These are phyloP conservation scores for Solanum chaucha DNA, from an alignment of 257 asterid genomes.

Conservation along the genomic window DNA sequence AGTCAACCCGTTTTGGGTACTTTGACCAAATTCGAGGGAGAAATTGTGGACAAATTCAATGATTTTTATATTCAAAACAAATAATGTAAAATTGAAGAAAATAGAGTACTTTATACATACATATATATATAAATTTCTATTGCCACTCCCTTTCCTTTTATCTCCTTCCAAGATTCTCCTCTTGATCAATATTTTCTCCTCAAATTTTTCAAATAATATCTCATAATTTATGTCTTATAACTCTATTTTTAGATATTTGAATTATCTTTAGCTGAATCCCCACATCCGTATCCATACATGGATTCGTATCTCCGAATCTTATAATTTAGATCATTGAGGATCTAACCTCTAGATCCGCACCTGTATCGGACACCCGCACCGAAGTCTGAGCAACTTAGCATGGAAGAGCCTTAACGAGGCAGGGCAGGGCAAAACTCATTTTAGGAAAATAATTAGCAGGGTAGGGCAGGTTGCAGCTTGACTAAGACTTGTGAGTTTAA, in stretches of 20 bases:
- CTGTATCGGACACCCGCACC: not conserved
- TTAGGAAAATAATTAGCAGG: not conserved
- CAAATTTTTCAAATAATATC: not conserved
- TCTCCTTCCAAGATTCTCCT: not conserved
- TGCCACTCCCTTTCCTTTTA: too few species aligned
- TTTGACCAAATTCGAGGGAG: not conserved
- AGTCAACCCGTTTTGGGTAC: too few species aligned
- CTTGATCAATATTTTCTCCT: not conserved
- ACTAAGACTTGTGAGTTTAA: not conserved
- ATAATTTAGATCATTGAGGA: not conserved
- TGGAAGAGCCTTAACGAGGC: not conserved
- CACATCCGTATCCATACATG: not conserved
- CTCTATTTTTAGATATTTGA: not conserved
- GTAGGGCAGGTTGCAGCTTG: not conserved
- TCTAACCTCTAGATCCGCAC: not conserved
- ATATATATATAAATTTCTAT: too few species aligned
- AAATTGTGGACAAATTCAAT: not conserved
- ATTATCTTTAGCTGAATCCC: not conserved
- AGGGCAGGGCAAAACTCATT: not conserved
- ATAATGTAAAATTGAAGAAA: not conserved
- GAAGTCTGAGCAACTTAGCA: not conserved
- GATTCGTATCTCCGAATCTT: not conserved
- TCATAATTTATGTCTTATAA: not conserved
- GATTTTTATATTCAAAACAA: not conserved
- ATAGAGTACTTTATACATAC: too few species aligned